Evolutionary conservation across 2,329 filamentous ascomycete genomes (phyloP).

Genomic region (Neobulgaria alba): DNA sequence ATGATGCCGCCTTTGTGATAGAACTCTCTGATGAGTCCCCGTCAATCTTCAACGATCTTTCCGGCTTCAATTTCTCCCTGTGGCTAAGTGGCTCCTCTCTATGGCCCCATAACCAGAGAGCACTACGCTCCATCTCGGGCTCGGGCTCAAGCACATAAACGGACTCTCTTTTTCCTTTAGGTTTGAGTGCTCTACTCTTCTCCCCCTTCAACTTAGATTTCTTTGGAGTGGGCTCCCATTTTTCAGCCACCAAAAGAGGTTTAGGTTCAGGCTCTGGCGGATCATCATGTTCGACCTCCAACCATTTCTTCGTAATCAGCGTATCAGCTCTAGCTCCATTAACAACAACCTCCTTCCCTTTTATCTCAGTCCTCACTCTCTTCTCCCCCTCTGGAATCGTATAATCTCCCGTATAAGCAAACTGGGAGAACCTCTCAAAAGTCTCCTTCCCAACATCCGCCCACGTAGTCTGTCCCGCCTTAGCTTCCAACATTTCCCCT

Average conservation of each 20-base stretch:
- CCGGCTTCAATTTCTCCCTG: neutral
- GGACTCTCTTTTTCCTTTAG: too few species aligned
- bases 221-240: too few species aligned
- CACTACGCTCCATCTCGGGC: neutral
- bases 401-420: constrained; percentile 21
- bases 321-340: too few species aligned
- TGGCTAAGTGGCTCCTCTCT: neutral
- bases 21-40: too few species aligned
- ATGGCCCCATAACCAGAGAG: neutral
- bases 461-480: constrained; percentile 8
- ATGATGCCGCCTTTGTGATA: neutral
- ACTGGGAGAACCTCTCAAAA: constrained; percentile 17
- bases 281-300: neutral
- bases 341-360: neutral
- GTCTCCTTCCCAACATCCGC: constrained; percentile 14
- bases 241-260: neutral
- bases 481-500: constrained; percentile 6
- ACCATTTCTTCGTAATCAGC: neutral
- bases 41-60: neutral
- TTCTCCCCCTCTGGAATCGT: constrained; percentile 8
- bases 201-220: too few species aligned
- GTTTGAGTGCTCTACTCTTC: too few species aligned
- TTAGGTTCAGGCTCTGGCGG: neutral
- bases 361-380: constrained; percentile 2
- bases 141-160: too few species aligned